These are phyloP conservation scores for Byssochlamys sp. DNA, from an alignment of 2,329 filamentous ascomycete genomes.

Conservation along the genomic window DNA sequence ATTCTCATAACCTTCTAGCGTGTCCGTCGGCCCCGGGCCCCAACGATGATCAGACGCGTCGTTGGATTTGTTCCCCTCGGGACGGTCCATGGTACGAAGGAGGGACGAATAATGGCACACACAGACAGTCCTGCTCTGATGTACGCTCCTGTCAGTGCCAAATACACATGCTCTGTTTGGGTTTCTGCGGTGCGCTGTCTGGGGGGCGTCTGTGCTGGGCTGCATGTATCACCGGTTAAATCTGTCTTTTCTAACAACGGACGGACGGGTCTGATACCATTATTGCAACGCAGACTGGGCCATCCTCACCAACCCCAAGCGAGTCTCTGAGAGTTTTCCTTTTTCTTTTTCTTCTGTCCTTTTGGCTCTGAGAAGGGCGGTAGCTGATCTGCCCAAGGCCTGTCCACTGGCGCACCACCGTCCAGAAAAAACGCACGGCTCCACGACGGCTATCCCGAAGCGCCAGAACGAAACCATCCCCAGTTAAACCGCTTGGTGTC, in stretches of 20 bases:
- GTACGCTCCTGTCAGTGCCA: background rate
- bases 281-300: background rate
- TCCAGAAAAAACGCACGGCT: background rate
- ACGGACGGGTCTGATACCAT: background rate
- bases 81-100: background rate
- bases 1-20: background rate
- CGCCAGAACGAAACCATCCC: background rate
- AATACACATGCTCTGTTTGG: background rate
- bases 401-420: background rate
- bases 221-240: background rate
- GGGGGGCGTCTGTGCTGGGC: background rate
- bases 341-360: background rate
- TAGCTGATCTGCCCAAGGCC: background rate
- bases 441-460: background rate
- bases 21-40: background rate
- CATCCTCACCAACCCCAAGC: background rate
- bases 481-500: background rate
- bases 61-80: background rate
- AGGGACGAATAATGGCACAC: background rate
- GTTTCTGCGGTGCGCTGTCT: background rate
- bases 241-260: background rate
- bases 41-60: background rate
- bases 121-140: background rate
- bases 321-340: background rate
- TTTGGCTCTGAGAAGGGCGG: background rate